A percentile compares a stretch with the other conserved stretches of the same genome.
phyloP scores from a whole-genome alignment of 768 basidiomycete genomes.

The Scleroderma citrinum region DNA sequence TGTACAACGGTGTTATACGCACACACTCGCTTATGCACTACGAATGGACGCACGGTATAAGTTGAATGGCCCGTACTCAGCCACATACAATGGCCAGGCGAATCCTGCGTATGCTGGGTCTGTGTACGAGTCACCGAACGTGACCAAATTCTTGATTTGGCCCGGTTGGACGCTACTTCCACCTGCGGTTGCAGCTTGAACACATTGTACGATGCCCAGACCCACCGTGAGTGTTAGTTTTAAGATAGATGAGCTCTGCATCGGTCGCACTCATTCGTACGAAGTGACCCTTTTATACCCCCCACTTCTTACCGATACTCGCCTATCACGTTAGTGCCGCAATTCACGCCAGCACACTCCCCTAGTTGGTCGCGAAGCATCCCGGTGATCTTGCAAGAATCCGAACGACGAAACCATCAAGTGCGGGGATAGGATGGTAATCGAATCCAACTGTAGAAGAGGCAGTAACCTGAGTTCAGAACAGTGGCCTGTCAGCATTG shows the following conservation, averaged over 20 bases:
- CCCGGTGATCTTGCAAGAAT: no score
- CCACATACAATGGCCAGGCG: conserved; percentile 58
- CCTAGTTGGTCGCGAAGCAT: no score
- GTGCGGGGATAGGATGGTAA: no score
- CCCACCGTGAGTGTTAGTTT: background rate
- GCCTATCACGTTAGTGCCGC: no score
- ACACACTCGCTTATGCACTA: background rate
- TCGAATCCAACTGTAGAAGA: no score
- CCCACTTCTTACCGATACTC: no score
- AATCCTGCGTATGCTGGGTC: conserved; percentile 46
- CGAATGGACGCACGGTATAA: conserved; percentile 36
- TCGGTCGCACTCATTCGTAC: no score
- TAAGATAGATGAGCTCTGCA: background rate
- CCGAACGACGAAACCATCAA: no score
- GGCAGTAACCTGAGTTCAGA: no score
- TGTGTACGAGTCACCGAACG: conserved; percentile 65
- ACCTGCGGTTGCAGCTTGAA: background rate
- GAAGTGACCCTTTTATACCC: no score
- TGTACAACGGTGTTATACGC: background rate
- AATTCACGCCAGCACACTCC: no score
- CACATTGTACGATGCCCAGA: background rate
- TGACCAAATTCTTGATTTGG: conserved; percentile 59
- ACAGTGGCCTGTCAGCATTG: no score
- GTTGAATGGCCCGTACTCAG: conserved; percentile 45
- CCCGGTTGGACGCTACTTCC: conserved; percentile 26